A percentile compares a stretch with the other conserved stretches of the same genome.
Conservation (phyloP, 345 rosid genomes). For the Salix suchowensis region DNA sequence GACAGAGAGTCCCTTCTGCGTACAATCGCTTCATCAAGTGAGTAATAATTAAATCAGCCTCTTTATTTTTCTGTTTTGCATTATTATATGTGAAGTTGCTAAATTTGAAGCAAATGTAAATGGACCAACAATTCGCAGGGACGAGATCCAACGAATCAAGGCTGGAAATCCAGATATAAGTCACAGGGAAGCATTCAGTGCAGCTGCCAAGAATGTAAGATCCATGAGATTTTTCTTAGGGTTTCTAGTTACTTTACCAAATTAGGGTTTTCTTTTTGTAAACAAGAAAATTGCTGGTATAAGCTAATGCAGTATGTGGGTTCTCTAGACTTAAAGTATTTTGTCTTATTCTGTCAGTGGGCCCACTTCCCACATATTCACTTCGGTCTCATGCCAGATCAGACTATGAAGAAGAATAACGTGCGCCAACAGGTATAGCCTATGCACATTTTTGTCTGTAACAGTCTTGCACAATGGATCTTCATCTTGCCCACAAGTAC, state of each 20-base stretch:
- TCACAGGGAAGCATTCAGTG: slow-evolving; percentile 99
- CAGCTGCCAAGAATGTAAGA: slow-evolving; percentile 99
- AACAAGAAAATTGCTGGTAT: not conserved
- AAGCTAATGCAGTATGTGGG: not conserved
- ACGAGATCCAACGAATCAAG: slow-evolving; percentile 99
- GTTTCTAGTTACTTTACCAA: slow-evolving; percentile 25
- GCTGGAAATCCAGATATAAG: slow-evolving; percentile 98
- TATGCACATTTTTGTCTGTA: not conserved
- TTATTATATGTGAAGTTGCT: not conserved
- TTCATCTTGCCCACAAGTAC: not conserved
- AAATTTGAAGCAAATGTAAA: slow-evolving; percentile 2
- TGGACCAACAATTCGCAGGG: slow-evolving; percentile 44
- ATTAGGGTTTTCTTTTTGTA: slow-evolving; percentile 16
- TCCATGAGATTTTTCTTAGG: slow-evolving; percentile 12
- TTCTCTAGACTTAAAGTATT: not conserved
- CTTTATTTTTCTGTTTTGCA: not conserved
- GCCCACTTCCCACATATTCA: slow-evolving; percentile 30
- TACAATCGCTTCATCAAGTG: slow-evolving; percentile 99
- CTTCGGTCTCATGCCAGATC: slow-evolving; percentile 31
- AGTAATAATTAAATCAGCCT: slow-evolving; percentile 25
- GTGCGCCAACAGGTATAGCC: slow-evolving; percentile 19
- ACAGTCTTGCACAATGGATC: not conserved
- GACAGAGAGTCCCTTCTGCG: slow-evolving; percentile 99
- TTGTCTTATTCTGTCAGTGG: slow-evolving; percentile 22
- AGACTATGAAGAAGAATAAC: slow-evolving; percentile 18